A percentile compares a stretch with the other conserved stretches of the same genome.
These are phyloP conservation scores for Herpetospermum pedunculosum DNA, from an alignment of 306 rosid species.

Conservation along the genomic window DNA sequence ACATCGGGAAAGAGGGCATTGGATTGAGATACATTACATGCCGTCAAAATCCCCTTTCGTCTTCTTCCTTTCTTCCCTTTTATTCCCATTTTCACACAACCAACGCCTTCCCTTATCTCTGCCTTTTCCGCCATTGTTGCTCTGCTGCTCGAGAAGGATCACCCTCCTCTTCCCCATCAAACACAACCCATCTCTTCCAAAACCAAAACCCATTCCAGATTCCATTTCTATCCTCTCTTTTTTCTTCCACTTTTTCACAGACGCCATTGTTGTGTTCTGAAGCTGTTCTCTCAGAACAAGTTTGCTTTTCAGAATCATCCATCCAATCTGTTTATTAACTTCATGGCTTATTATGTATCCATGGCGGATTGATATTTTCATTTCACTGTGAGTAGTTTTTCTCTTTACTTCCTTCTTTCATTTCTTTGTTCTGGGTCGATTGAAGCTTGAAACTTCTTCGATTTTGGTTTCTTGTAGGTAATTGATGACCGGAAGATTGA, in stretches of 20 bases:
- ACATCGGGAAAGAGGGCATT: constrained; percentile 2
- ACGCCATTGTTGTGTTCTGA: not conserved
- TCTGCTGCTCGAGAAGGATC: not conserved
- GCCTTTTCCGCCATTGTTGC: not conserved
- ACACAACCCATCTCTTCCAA: not conserved
- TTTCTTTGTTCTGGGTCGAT: not conserved
- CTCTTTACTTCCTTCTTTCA: not conserved
- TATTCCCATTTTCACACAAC: constrained; percentile 12
- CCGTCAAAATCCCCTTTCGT: constrained; percentile 27
- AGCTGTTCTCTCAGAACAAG: too few species aligned
- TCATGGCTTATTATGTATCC: not conserved
- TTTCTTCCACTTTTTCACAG: not conserved
- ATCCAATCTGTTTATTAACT: not conserved
- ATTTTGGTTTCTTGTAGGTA: not conserved
- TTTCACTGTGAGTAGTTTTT: not conserved
- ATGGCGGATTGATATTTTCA: not conserved
- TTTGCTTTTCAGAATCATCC: not conserved
- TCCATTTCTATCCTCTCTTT: not conserved
- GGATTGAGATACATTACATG: constrained; percentile 10
- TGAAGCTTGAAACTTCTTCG: not conserved
- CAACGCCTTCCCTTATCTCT: constrained; percentile 3
- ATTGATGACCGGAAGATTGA: not conserved
- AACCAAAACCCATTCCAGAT: not conserved
- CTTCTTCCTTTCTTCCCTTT: constrained; percentile 19
- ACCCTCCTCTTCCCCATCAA: not conserved